Percentiles rank a stretch among this genome's conserved stretches.
Conservation (phyloP, 768 basidiomycete species). For the Lentinus brumalis region DNA sequence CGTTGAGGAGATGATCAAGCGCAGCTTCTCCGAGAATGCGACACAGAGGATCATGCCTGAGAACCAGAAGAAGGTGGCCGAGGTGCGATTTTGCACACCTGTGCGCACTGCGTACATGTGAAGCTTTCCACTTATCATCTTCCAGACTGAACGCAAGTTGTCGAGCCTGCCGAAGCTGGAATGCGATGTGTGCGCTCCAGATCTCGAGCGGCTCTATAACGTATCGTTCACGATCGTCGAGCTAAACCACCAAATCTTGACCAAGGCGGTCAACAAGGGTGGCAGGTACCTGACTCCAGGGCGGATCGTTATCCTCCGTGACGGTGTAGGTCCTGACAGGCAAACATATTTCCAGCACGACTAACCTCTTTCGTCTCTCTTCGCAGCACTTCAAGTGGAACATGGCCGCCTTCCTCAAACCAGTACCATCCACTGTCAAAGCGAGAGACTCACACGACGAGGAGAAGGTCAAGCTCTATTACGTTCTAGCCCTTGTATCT, state of each 20-base stretch:
- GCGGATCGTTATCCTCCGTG: conserved; percentile 80
- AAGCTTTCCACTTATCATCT: conserved; percentile 8
- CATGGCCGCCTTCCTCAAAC: conserved; percentile 71
- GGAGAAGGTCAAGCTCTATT: conserved; percentile 54
- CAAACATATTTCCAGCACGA: neutral
- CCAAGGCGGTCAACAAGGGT: conserved; percentile 62
- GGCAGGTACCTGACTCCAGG: conserved; percentile 70
- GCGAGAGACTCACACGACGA: conserved; percentile 34
- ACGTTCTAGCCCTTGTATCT: conserved; percentile 72
- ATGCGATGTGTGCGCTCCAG: conserved; percentile 68
- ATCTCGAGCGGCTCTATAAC: conserved; percentile 81
- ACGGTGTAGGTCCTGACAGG: conserved; percentile 60
- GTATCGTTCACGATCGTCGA: conserved; percentile 60
- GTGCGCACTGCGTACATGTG: conserved; percentile 1
- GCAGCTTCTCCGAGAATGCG: conserved; percentile 97
- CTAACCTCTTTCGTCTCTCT: conserved; percentile 2
- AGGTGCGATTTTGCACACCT: conserved; percentile 47
- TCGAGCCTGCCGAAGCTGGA: conserved; percentile 61
- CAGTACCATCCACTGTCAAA: conserved; percentile 48
- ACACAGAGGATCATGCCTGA: conserved; percentile 91
- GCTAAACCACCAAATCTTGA: conserved; percentile 62
- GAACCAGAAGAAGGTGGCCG: conserved; percentile 83
- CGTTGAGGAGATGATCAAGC: conserved; percentile 99
- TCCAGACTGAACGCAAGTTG: conserved; percentile 72
- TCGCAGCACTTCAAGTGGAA: conserved; percentile 76